Evolutionary conservation across 495 filamentous ascomycete genomes (phyloP).

Genomic region (Daldinia vernicosa): DNA sequence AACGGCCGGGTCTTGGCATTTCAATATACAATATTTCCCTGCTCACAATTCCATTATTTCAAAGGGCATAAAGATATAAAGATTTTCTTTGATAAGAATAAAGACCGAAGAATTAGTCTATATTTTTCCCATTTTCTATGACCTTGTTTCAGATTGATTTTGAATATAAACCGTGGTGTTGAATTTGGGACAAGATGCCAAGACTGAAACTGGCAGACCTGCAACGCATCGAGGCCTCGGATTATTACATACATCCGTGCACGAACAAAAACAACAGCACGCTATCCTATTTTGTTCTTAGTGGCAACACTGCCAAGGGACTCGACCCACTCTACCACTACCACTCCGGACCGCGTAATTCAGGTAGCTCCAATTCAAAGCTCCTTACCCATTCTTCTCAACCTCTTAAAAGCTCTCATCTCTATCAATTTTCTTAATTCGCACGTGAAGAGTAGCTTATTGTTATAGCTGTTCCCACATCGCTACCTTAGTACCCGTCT

Average conservation of each 20-base stretch:
- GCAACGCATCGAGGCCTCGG: background rate
- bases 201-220: background rate
- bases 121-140: no score
- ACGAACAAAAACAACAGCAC: background rate
- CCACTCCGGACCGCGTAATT: constrained; percentile 42
- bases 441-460: constrained; percentile 38
- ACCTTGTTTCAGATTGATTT: no score
- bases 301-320: constrained; percentile 20
- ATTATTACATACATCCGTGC: constrained; percentile 19
- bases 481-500: constrained; percentile 21
- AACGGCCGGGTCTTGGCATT: no score
- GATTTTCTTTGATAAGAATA: no score
- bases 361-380: constrained; percentile 41
- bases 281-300: background rate
- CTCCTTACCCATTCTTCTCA: constrained; percentile 41
- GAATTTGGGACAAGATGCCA: no score
- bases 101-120: no score
- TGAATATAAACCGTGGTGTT: no score
- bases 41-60: no score
- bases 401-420: constrained; percentile 45
- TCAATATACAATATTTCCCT: no score
- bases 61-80: no score
- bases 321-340: constrained; percentile 38
- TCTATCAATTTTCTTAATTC: constrained; percentile 45
- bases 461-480: constrained; percentile 36